Evolutionary conservation across 345 rosid genomes (phyloP).

Genomic region (Eutrema japonicum): DNA sequence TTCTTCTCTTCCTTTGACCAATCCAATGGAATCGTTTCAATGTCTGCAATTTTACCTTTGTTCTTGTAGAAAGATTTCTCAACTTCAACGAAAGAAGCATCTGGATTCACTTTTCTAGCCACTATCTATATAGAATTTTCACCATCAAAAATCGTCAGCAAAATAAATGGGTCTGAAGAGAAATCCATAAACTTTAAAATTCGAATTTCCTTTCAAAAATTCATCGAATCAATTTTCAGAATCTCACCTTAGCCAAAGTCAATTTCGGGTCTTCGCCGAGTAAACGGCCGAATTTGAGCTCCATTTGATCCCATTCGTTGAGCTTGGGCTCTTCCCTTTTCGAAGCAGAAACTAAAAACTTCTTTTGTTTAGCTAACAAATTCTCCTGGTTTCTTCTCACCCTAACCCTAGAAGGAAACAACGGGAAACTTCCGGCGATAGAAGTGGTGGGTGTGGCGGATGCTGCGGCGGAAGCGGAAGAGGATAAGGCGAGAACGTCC

Average conservation of each 20-base stretch:
- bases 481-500: constrained; percentile 60
- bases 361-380: constrained; percentile 40
- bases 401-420: constrained; percentile 35
- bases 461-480: constrained; percentile 43
- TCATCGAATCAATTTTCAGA: neutral
- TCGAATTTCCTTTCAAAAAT: neutral
- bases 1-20: constrained; percentile 54
- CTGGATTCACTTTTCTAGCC: constrained; percentile 77
- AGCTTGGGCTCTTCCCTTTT: constrained; percentile 65
- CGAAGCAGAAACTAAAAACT: constrained; percentile 54
- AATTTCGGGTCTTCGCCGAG: constrained; percentile 94
- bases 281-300: constrained; percentile 83
- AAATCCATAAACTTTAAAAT: neutral
- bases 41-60: constrained; percentile 66
- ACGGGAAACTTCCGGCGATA: constrained; percentile 33
- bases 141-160: constrained; percentile 29
- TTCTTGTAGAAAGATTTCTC: constrained; percentile 81
- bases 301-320: constrained; percentile 84
- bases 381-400: constrained; percentile 31
- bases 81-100: constrained; percentile 70
- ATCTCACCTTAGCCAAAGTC: constrained; percentile 81
- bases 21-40: constrained; percentile 73
- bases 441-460: constrained; percentile 29
- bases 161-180: neutral
- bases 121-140: constrained; percentile 56